Base-by-base conservation (phyloP, 2,329 filamentous ascomycete species). In the Biscogniauxia sp. region DNA sequence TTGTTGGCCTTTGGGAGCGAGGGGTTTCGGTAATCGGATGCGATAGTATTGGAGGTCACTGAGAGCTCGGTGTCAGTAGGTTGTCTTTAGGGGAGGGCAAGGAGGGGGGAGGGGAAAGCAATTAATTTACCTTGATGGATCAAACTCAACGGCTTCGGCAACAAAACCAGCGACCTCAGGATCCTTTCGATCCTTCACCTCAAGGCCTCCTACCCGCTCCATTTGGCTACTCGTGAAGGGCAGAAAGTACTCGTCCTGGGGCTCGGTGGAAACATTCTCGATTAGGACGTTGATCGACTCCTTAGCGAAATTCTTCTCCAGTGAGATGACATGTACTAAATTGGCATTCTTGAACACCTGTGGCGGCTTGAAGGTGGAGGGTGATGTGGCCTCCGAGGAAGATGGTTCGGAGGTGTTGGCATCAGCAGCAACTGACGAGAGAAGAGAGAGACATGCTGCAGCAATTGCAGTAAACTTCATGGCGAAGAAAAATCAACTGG, bases 291-390 rank as follows among this genome's bases (percentile, higher is more conserved):
- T 97, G 82, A 97, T 87, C 15, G 88, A 90, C 78, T 98, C 94
- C 73, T 93, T 89, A 58, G 88, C 88, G 72, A 95, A 98, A 68
- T 88, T 91, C 82, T 97, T 98, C 78, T 98, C 94, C 61, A 97
- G 79, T 68, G 96, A 97, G 73, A 96, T 89, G 66, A 90, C 88
- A 71, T 95, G 91, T 56, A 98, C 90, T 28, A 98, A 78, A 75
- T 99, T 98, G 77, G 84, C 84, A 78, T 99, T 97, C 80, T 93
- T 92, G 81, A 97, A 99, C 68, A 93, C 91, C 74, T 92, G 91
- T 15, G 93, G 90, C 57, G 94, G 93, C 76, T 86, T 89, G 81
- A 97, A 97, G 63, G 83, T 82, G 68, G 84, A 76, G 51, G 87
- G 86, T 63, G 87, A 80, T 58, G 81, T 82, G 70, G 83, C 75